These are phyloP conservation scores for Sapria himalayana DNA, from an alignment of 345 rosid species.

Conservation along the genomic window DNA sequence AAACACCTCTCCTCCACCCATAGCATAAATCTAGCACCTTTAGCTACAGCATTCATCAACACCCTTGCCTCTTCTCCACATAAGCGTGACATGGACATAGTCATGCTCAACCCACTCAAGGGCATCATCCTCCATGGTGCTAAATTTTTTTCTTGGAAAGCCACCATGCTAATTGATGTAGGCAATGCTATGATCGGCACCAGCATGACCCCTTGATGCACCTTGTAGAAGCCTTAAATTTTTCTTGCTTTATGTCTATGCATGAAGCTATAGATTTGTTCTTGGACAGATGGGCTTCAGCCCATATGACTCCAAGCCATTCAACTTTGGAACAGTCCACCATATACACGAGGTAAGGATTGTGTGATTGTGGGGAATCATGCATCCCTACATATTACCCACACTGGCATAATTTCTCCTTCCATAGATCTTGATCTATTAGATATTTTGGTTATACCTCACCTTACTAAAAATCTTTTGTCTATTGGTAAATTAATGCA, in stretches of 20 bases:
- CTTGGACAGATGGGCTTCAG: neutral
- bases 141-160: neutral
- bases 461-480: slow-evolving; percentile 7
- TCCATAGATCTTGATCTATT: neutral
- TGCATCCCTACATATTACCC: slow-evolving; percentile 4
- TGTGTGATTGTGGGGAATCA: slow-evolving; percentile 3
- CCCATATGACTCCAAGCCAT: neutral
- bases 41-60: neutral
- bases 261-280: neutral
- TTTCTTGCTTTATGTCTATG: neutral
- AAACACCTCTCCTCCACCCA: neutral
- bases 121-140: neutral
- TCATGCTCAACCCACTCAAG: too few relatives aligned
- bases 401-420: neutral
- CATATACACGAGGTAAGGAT: slow-evolving; percentile 6
- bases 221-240: slow-evolving; percentile 4
- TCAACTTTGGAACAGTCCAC: neutral
- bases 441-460: slow-evolving; percentile 6
- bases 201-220: neutral
- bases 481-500: slow-evolving; percentile 5
- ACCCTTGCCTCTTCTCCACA: neutral
- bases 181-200: neutral
- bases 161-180: slow-evolving; percentile 1
- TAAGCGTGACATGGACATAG: too few relatives aligned
- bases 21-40: neutral